These are phyloP conservation scores for Drosera spatulata DNA, from an alignment of 179 eudicot genomes.

Conservation along the genomic window DNA sequence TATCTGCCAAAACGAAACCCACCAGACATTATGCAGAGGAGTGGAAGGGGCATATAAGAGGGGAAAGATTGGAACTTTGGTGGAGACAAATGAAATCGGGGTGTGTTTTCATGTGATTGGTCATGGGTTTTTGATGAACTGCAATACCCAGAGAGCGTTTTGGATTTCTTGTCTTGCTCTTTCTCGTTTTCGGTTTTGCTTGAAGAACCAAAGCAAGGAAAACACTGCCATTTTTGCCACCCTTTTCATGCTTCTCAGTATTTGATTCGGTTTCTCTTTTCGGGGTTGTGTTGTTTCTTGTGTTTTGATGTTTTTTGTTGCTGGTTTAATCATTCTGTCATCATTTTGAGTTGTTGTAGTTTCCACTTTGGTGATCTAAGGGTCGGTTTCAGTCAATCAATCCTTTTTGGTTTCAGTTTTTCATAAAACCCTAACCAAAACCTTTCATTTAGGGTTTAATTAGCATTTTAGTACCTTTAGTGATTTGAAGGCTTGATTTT, in stretches of 20 bases:
- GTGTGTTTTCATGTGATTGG: slow-evolving; percentile 13
- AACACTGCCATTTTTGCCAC: background rate
- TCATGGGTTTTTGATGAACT: slow-evolving; percentile 39
- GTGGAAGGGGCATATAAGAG: slow-evolving; percentile 11
- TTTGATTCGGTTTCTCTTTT: no score
- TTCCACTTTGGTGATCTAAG: no score
- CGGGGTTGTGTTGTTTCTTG: background rate
- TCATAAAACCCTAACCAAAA: no score
- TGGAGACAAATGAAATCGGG: slow-evolving; percentile 6
- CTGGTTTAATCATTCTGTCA: no score
- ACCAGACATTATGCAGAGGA: background rate
- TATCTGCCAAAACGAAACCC: no score
- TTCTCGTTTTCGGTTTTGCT: background rate
- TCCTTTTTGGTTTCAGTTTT: no score
- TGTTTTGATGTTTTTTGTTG: background rate
- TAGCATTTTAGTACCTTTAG: background rate
- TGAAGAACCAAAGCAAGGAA: background rate
- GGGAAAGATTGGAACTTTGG: slow-evolving; percentile 3
- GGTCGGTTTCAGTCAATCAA: no score
- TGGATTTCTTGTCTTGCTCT: slow-evolving; percentile 11
- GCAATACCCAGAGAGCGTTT: slow-evolving; percentile 29
- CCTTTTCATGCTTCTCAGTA: slow-evolving; percentile 6
- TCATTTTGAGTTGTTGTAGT: no score
- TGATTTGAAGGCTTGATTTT: slow-evolving; percentile 2
- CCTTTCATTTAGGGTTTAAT: background rate